Base-by-base conservation (phyloP, 1,284 basidiomycete genomes). In the Cryptococcus floricola region DNA sequence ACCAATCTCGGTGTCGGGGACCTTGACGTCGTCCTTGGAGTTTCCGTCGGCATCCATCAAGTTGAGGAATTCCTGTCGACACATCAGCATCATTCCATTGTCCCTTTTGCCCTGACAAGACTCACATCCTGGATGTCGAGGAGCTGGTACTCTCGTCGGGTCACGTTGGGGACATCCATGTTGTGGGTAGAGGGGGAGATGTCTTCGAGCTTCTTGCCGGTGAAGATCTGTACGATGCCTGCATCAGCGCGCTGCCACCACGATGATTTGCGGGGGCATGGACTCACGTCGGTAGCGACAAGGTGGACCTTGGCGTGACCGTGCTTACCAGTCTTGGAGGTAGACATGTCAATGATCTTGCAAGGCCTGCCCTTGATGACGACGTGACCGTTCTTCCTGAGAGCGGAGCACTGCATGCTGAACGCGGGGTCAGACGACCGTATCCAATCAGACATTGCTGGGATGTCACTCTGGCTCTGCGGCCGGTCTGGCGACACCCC, bases 261-360 rank as follows among this genome's bases (percentile, higher is more conserved):
- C 18, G 4, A 38, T 50, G 37, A 18, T 38, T 23, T 13, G 31
- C n/a, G 47, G 14, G 23, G 23, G 23, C 23, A 3, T 49, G 31
- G n/a, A 83, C 89, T 70, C 75, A 94, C 94, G 82, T 98, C 96
- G 77, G 89, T 89, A 77, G 87, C 96, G 73, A 98, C 86, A 68
- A 98, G 85, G 82, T 98, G 92, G 77, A 98, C 95, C 83, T 98
- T 98, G 80, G 96, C 95, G 84, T 98, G 96, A 75, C 95, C 95
- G 84, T 98, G 95, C 86, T 93, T 93, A 60, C 76, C 69, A 58
- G 73, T 74, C 71, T 98, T 98, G 77, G 95, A 98, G 81, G 96
- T 98, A 65, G 94, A 97, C 95, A 98, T 98, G 74, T 93, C 92
- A 70, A 94, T 87, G 80, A 96, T 95, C 84, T 98, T 98, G 91